These are phyloP conservation scores for Heritiera fomes DNA, from an alignment of 345 rosid genomes.

Conservation along the genomic window DNA sequence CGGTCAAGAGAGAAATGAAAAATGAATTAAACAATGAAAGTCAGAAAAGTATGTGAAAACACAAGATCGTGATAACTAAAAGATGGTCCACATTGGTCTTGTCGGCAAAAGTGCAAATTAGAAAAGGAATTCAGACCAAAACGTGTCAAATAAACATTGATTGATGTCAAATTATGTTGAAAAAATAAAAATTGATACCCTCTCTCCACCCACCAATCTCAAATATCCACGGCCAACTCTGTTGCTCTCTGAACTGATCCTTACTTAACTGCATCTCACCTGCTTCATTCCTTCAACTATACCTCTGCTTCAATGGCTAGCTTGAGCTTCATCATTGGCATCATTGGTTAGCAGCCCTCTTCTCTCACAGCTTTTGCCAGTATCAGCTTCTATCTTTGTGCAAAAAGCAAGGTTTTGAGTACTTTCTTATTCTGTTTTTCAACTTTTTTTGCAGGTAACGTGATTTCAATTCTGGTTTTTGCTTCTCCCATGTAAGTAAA, in stretches of 20 bases:
- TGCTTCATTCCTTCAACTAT: background rate
- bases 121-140: background rate
- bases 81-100: background rate
- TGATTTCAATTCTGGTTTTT: slow-evolving; percentile 53
- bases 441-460: slow-evolving; percentile 43
- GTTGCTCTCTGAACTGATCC: background rate
- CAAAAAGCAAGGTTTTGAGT: background rate
- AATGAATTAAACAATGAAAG: no score
- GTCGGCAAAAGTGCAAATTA: background rate
- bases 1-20: no score
- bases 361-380: background rate
- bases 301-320: slow-evolving; percentile 21
- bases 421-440: background rate
- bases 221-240: background rate
- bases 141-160: background rate
- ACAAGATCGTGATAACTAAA: background rate
- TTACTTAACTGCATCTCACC: background rate
- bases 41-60: background rate
- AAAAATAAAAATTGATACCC: background rate
- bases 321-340: slow-evolving; percentile 60
- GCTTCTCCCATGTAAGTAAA: slow-evolving; percentile 62
- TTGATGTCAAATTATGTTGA: background rate
- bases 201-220: background rate
- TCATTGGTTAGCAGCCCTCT: slow-evolving; percentile 38
- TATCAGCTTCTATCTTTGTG: background rate